Conservation (phyloP, 805 yeast genomes). For the Candida hungchunana region DNA sequence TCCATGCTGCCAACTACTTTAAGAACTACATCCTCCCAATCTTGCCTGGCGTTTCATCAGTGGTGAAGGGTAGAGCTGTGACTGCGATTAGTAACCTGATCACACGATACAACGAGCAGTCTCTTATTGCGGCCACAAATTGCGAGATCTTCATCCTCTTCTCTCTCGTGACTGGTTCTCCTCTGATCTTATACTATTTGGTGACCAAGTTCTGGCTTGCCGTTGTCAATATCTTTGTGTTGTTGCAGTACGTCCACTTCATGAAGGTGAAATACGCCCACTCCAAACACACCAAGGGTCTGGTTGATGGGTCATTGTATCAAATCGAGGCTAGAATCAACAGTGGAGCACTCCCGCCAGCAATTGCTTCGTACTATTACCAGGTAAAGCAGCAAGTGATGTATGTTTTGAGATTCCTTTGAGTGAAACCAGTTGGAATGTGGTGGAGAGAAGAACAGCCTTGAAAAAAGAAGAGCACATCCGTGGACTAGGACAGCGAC, state of each 20-base stretch:
- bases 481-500: too few relatives aligned
- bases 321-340: conserved; percentile 35
- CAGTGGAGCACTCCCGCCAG: conserved; percentile 34
- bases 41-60: conserved; percentile 32
- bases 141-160: conserved; percentile 41
- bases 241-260: conserved; percentile 47
- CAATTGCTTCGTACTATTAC: conserved; percentile 15
- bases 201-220: conserved; percentile 27
- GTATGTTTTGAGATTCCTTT: conserved; percentile 4
- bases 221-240: conserved; percentile 33
- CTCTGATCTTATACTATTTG: conserved; percentile 36
- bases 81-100: conserved; percentile 31
- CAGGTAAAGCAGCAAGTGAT: conserved; percentile 16
- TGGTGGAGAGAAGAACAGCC: too few relatives aligned
- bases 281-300: conserved; percentile 47
- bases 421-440: not conserved
- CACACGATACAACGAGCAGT: conserved; percentile 38
- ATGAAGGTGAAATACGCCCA: conserved; percentile 58
- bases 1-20: conserved; percentile 60
- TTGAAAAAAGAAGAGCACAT: too few relatives aligned
- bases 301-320: conserved; percentile 44
- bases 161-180: conserved; percentile 38
- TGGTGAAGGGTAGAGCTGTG: conserved; percentile 27
- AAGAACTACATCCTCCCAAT: conserved; percentile 51
- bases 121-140: conserved; percentile 41